Percentiles rank a stretch among this genome's conserved stretches.
These are phyloP conservation scores for Colletotrichum salicis DNA, from an alignment of 2,329 filamentous ascomycete genomes.

Conservation along the genomic window DNA sequence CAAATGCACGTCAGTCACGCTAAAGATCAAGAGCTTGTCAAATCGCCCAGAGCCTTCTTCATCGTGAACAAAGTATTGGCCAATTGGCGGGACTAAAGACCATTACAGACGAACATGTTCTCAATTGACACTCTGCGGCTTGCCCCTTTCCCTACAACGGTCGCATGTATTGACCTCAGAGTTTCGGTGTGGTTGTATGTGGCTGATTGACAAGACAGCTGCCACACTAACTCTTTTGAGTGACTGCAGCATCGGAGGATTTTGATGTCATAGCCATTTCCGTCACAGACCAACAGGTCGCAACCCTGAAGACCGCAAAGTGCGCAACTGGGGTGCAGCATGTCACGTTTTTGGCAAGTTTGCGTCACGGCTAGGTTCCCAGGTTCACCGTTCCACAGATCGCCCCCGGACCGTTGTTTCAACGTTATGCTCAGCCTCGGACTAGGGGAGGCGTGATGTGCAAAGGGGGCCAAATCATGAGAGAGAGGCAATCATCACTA, in stretches of 20 bases:
- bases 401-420: slow-evolving; percentile 13
- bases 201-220: background rate
- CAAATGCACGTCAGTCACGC: too few species aligned
- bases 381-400: slow-evolving; percentile 1
- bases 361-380: slow-evolving; percentile 3
- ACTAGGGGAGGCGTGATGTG: background rate
- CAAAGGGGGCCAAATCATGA: background rate
- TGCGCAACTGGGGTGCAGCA: background rate
- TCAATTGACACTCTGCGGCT: background rate
- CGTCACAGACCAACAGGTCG: slow-evolving; percentile 4
- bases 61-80: background rate
- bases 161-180: background rate
- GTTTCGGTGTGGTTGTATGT: background rate
- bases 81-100: background rate
- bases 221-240: background rate
- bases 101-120: background rate
- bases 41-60: background rate
- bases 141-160: too few species aligned
- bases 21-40: too few species aligned
- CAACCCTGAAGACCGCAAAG: slow-evolving; percentile 9
- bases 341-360: slow-evolving; percentile 9
- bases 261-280: slow-evolving; percentile 14
- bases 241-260: background rate
- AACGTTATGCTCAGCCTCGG: slow-evolving; percentile 21
- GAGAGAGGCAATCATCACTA: background rate